Evolutionary conservation across 495 filamentous ascomycete genomes (phyloP), one percentile per base, ranked within the genome.

Genomic region (Tuber magnatum): DNA sequence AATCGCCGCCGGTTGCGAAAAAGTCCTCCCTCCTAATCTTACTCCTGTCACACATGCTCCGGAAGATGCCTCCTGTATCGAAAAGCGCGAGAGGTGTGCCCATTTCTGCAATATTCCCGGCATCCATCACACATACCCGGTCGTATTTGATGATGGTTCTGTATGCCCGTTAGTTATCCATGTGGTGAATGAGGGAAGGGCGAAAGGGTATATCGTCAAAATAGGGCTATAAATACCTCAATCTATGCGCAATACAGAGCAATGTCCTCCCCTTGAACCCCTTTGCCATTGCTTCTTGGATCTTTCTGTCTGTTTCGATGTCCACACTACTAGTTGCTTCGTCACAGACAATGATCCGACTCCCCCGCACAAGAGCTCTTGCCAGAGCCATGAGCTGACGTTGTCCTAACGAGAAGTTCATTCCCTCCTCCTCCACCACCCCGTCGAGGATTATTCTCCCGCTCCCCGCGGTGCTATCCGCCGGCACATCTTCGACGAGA

Each of bases 381-480:
- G 94, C 94, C 1, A 99, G 87, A 5, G 95, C 94, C 92, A 99
- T 96, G 22, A 97, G 89, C 81, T 99, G 94, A 5, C 94, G 90
- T 84, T 99, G 94, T 1, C 95, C 94, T n/a, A 97, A 89, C 1
- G 92, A 95, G 86, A 96, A 99, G 84, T 97, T 99, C 56, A 95
- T 85, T 0, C 94, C 94, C 85, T 97, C 94, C 80, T 97, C 94
- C 75, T 97, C 93, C n/a, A 97, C 93, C 12, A 88, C 77, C 18
- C 87, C 89, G 82, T 97, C 95, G 48, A 99, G 90, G 71, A 93
- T 91, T 73, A 98, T 91, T 69, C 84, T 83, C 73, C 88, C 87
- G 20, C 86, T 85, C 70, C 86, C 82, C 28, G 18, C 28, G 1
- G 75, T 74, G 39, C 84, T 80, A 38, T 87, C 81, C 10, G 81